phyloP scores from a whole-genome alignment of 2,329 filamentous ascomycete genomes.

The Akanthomyces lecanii region DNA sequence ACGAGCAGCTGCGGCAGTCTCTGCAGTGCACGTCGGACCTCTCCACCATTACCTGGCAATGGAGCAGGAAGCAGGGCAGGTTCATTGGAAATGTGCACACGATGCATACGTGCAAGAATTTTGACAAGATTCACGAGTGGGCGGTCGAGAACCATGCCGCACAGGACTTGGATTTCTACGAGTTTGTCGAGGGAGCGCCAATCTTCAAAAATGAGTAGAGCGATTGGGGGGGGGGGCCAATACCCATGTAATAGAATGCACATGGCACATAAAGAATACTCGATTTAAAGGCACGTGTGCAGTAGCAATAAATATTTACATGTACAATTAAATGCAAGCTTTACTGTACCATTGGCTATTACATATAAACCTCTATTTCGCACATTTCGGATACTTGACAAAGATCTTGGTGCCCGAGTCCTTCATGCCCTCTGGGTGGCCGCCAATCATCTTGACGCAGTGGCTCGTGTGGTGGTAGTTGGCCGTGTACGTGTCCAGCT shows the following conservation, averaged over 20 bases:
- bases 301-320: neutral
- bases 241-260: too few species aligned
- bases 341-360: neutral
- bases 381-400: slow-evolving; percentile 22
- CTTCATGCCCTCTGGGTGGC: slow-evolving; percentile 16
- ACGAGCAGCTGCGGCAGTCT: slow-evolving; percentile 50
- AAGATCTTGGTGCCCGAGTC: slow-evolving; percentile 22
- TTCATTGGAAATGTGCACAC: slow-evolving; percentile 51
- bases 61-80: slow-evolving; percentile 39
- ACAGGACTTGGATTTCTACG: slow-evolving; percentile 18
- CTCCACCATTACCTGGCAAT: slow-evolving; percentile 50
- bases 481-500: slow-evolving; percentile 23
- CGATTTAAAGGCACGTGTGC: too few species aligned
- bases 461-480: slow-evolving; percentile 23
- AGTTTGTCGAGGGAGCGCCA: slow-evolving; percentile 19
- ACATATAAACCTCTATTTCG: slow-evolving; percentile 1
- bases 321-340: neutral
- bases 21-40: slow-evolving; percentile 52
- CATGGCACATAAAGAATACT: neutral
- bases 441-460: slow-evolving; percentile 23
- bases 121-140: slow-evolving; percentile 47
- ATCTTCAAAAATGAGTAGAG: slow-evolving; percentile 10
- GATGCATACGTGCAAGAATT: slow-evolving; percentile 50
- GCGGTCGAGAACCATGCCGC: slow-evolving; percentile 31
- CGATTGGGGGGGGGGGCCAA: too few species aligned